Evolutionary conservation across 306 rosid species (phyloP), one percentile per base, ranked within the genome.

Genomic region (Luffa acutangula): DNA sequence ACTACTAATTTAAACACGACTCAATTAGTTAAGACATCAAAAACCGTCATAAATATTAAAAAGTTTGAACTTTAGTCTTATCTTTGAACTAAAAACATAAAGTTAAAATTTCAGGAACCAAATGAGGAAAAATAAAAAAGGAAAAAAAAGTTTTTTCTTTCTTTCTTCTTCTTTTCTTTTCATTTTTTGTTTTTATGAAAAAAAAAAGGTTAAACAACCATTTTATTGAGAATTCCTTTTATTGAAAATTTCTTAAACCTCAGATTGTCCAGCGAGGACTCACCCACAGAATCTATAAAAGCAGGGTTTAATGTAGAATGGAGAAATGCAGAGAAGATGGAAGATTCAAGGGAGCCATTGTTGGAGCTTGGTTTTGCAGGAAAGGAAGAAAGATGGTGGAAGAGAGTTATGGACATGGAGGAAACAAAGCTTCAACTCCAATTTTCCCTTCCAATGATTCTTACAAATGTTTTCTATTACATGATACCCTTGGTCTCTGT

Each of bases 391-490:
- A 48, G 75, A 15, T 91, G 95, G 88, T 86, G 85, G 87, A 78
- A 81, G 71, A 90, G 78, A 84, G 21, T 90, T 10, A 18, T 90
- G 88, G 93, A 91, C 41, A 0, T 82, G 49, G 87, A 81, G 31
- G 98, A 93, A 80, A 88, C 91, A 14, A 93, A 89, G 82, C 25
- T 46, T n/a, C 97, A 93, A 80, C 57, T 87, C 4, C 6, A 70
- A 43, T 76, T 89, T 79, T 88, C 93, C 0, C 46, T 93, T 0
- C 97, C 98, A 3, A 84, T 92, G 93, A 88, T 91, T 81, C 86
- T 93, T 2, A 92, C 97, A 6, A 89, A 89, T 83, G n/a, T 83
- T 1, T 86, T 82, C 70, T 90, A 87, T 83, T 93, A 80, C 83
- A 85, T 82, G 2, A 86, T 91, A 57, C 15, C 88, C 78, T 62